Base-by-base conservation (phyloP, 768 basidiomycete genomes). In the Botryobasidium botryosum region DNA sequence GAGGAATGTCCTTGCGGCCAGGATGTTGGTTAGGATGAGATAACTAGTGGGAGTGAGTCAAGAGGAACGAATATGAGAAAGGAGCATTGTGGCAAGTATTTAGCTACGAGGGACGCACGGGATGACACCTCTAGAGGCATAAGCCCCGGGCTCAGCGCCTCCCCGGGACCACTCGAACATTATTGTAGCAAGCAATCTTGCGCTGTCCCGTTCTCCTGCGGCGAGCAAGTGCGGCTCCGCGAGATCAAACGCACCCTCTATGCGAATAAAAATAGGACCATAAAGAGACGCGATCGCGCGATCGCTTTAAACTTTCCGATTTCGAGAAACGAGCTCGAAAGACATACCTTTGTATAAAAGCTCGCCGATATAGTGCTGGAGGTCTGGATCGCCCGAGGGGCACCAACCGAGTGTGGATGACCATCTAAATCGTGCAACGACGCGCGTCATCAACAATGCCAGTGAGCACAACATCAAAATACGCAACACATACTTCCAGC, bases 1-100 rank as follows among this genome's bases (percentile, higher is more conserved):
- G 57, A 92, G 77, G 68, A 96, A 94, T n/a, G 80, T 75, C n/a
- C 76, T 75, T 3, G 92, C 85, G 3, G 84, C 84, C n/a, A 87
- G 74, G 55, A 99, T 79, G 51, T 88, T 88, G 13, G 86, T 85
- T 43, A 87, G 84, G 50, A 71, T 72, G 20, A 90, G 66, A 55
- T 83, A 84, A 46, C 82, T 85, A 54, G 13, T 12, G 43, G 12
- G 20, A 15, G 7, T 43, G 13, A 8, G 7, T 15, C 13, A 10
- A 33, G 12, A 44, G n/a, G 23, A 31, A 26, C 29, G 26, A 24
- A 28, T 46, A 24, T 39, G 23, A 38, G 18, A 15, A 24, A 18
- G 18, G n/a, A n/a, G n/a, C 31, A 12, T 45, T 15, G 18, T 18
- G 12, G 5, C 6, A 45, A n/a, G 37, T 29, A 46, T 8, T 10